Conservation (phyloP, 1,284 basidiomycete genomes). For the Mycosarcoma maydis region DNA sequence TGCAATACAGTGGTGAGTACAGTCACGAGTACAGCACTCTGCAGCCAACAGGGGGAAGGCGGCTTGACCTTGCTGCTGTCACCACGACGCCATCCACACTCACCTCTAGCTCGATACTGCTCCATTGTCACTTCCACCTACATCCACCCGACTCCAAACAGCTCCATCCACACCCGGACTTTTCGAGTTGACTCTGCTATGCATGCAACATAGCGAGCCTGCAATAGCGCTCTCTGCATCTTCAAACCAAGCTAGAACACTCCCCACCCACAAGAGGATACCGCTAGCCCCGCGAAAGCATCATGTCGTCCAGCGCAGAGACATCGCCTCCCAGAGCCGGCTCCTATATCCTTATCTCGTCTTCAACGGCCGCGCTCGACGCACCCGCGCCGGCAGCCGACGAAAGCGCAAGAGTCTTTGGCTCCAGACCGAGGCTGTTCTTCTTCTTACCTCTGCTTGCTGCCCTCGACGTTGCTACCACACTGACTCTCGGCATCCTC, state of each 20-base stretch:
- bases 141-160: no score
- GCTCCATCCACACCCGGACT: not conserved
- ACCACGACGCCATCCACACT: no score
- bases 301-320: constrained; percentile 20
- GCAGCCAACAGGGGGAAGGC: no score
- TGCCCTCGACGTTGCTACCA: constrained; percentile 23
- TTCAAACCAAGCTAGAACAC: not conserved
- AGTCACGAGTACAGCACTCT: no score
- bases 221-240: constrained; percentile 1
- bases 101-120: no score
- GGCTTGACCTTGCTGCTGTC: no score
- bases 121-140: no score
- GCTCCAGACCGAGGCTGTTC: constrained; percentile 21
- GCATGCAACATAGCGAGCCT: constrained; percentile 8
- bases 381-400: not conserved
- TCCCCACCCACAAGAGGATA: no score
- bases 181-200: constrained; percentile 2
- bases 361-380: constrained; percentile 13
- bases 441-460: constrained; percentile 33
- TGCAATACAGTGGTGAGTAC: no score
- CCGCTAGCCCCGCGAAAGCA: not conserved
- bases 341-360: constrained; percentile 44
- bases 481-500: constrained; percentile 27
- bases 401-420: not conserved
- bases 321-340: constrained; percentile 24